A percentile compares a stretch with the other conserved stretches of the same genome.
Evolutionary conservation across 2,329 filamentous ascomycete species (phyloP).

Genomic region (Xylaria sp.): DNA sequence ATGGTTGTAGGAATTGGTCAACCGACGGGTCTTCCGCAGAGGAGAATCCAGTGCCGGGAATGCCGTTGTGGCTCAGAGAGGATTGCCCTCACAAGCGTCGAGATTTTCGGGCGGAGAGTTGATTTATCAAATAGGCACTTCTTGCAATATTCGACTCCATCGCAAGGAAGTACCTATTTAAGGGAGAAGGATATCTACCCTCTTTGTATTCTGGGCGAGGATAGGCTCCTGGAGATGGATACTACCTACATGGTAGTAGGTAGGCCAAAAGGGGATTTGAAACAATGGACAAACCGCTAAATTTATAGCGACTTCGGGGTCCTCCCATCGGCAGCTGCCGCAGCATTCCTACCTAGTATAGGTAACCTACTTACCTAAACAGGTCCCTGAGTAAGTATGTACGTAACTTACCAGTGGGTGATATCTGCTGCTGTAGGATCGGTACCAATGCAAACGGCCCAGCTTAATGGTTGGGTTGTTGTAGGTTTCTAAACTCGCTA

Average conservation of each 20-base stretch:
- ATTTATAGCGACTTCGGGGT: conserved; percentile 10
- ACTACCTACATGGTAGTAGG: neutral
- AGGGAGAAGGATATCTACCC: neutral
- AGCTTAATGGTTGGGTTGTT: too few relatives aligned
- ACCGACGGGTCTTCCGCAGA: neutral
- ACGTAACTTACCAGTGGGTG: neutral
- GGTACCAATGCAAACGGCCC: too few relatives aligned
- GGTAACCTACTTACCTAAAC: neutral
- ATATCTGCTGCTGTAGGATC: too few relatives aligned
- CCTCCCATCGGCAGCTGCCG: conserved; percentile 6
- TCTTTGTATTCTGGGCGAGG: neutral
- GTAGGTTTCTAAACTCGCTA: neutral
- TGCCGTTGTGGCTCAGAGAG: neutral
- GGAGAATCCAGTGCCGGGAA: neutral
- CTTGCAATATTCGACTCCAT: neutral
- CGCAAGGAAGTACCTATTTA: neutral
- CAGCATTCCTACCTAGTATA: neutral
- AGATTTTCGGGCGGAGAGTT: neutral
- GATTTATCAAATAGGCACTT: neutral
- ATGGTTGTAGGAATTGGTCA: neutral
- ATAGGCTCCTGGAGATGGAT: neutral
- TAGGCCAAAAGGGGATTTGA: neutral
- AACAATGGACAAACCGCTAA: conserved; percentile 14
- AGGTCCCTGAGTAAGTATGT: conserved; percentile 26
- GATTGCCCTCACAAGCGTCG: neutral